Percentiles rank a stretch among this genome's conserved stretches.
phyloP scores from a whole-genome alignment of 176 grass and related monocot genomes.

The Elaeis guineensis region DNA sequence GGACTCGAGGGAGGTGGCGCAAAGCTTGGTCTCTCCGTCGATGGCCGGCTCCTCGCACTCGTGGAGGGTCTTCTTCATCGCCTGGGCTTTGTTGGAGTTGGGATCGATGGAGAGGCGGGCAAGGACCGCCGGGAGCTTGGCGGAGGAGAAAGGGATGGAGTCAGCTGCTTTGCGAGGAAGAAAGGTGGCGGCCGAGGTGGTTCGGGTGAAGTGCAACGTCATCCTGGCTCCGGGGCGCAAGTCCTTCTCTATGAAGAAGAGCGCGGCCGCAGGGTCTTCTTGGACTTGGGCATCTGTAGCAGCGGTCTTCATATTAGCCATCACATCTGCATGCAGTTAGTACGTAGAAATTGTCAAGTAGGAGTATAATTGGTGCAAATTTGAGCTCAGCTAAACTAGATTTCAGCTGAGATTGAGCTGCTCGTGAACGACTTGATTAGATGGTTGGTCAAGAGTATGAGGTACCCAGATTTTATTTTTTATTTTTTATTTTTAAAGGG shows the following conservation, averaged over 20 bases:
- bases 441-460: no score
- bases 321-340: no score
- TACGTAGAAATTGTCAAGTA: no score
- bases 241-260: slow-evolving; percentile 14
- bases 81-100: not conserved
- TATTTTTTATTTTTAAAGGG: no score
- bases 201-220: slow-evolving; percentile 16
- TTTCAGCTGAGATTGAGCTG: no score
- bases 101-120: not conserved
- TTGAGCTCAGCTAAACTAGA: no score
- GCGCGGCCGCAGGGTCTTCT: slow-evolving; percentile 4
- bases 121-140: not conserved
- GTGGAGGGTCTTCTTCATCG: slow-evolving; percentile 6
- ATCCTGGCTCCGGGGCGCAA: slow-evolving; percentile 1
- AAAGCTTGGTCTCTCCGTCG: not conserved
- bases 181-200: slow-evolving; percentile 6
- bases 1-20: slow-evolving; percentile 34
- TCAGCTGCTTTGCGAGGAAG: slow-evolving; percentile 1
- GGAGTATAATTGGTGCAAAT: no score
- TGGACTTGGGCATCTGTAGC: not conserved
- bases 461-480: no score
- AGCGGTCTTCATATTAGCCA: no score
- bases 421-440: no score
- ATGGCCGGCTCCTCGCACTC: slow-evolving; percentile 9
- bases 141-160: slow-evolving; percentile 25